Evolutionary conservation across 2,329 filamentous ascomycete species (phyloP).

Genomic region (Coniochaeta sp.): DNA sequence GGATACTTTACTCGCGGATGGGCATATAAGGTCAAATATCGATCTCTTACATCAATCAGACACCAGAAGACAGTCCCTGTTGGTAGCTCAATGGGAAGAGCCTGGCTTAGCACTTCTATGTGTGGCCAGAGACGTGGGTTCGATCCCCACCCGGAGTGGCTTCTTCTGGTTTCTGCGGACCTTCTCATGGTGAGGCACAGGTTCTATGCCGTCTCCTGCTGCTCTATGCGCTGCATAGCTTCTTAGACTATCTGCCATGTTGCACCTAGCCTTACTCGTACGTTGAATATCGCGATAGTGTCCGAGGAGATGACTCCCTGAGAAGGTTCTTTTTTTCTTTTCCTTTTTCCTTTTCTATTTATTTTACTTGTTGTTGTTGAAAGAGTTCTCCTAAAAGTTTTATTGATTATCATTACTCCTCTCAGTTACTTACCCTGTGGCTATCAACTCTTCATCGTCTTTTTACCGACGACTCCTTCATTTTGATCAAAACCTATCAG

Average conservation of each 20-base stretch:
- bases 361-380: too few species aligned
- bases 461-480: too few species aligned
- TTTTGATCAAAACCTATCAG: too few species aligned
- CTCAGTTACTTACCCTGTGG: too few species aligned
- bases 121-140: conserved; percentile 1
- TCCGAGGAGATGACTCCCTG: not conserved
- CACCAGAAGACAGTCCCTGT: not conserved
- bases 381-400: too few species aligned
- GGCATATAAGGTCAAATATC: not conserved
- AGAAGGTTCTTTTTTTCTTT: not conserved
- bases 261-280: not conserved
- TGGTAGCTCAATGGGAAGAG: conserved; percentile 3
- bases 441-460: not conserved
- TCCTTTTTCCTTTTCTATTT: too few species aligned
- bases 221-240: not conserved
- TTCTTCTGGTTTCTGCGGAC: not conserved
- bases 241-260: too few species aligned
- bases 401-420: too few species aligned
- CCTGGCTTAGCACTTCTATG: not conserved
- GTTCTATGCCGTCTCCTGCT: not conserved
- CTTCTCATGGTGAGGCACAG: not conserved
- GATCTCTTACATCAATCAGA: not conserved
- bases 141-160: not conserved
- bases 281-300: not conserved
- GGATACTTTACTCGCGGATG: not conserved